phyloP scores from a whole-genome alignment of 768 basidiomycete species.

The Leccinum barrowsii region DNA sequence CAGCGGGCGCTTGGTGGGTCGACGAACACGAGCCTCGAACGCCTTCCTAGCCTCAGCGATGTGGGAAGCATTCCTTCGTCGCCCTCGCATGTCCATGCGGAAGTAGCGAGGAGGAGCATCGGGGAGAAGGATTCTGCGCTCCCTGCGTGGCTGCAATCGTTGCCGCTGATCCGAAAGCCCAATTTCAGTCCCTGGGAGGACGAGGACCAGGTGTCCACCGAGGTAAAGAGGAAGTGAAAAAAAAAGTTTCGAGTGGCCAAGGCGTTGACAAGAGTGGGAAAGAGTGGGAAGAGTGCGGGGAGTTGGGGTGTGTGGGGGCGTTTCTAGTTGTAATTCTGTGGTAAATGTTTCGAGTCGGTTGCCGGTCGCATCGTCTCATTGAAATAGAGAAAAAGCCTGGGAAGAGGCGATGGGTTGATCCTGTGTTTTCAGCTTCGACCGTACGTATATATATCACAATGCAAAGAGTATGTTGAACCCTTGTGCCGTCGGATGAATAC shows the following conservation, averaged over 20 bases:
- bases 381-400: constrained; percentile 12
- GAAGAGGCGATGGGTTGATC: constrained; percentile 19
- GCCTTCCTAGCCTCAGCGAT: constrained; percentile 73
- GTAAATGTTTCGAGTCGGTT: constrained; percentile 12
- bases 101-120: constrained; percentile 16
- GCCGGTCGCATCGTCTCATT: constrained; percentile 12
- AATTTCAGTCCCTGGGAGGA: constrained; percentile 85
- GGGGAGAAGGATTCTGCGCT: constrained; percentile 34
- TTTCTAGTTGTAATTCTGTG: constrained; percentile 8
- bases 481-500: neutral
- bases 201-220: constrained; percentile 42
- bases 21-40: constrained; percentile 71
- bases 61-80: constrained; percentile 72
- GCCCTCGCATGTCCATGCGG: constrained; percentile 50
- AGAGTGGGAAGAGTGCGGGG: neutral
- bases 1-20: constrained; percentile 75
- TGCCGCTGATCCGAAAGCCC: constrained; percentile 62
- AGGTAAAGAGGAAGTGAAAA: constrained; percentile 18
- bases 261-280: no score
- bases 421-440: constrained; percentile 21
- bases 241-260: no score
- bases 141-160: constrained; percentile 67
- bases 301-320: neutral
- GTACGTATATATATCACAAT: constrained; percentile 32
- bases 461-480: constrained; percentile 25